A percentile compares a stretch with the other conserved stretches of the same genome.
Evolutionary conservation across 2,329 filamentous ascomycete genomes (phyloP).

Genomic region (Paraphaeosphaeria sporulosa): DNA sequence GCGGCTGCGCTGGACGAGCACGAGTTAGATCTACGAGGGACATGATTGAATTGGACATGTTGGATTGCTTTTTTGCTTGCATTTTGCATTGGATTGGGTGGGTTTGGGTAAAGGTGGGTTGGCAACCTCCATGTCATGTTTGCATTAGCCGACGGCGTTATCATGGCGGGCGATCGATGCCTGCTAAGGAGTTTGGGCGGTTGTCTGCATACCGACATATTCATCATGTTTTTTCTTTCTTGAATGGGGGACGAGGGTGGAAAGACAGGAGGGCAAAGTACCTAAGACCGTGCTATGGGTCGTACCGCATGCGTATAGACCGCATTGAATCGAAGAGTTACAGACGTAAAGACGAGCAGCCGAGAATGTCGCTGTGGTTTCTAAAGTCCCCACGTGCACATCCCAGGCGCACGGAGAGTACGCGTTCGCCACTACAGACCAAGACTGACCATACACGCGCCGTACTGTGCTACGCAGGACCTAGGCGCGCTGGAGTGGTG

Average conservation of each 20-base stretch:
- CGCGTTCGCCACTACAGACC: too few species aligned
- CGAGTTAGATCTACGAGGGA: neutral
- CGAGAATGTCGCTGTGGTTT: neutral
- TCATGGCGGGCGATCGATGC: neutral
- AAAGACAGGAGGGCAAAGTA: too few species aligned
- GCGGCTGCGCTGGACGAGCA: neutral
- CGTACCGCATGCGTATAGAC: neutral
- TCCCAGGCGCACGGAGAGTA: too few species aligned
- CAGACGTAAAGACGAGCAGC: too few species aligned
- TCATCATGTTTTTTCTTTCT: neutral
- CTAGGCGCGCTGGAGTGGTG: too few species aligned
- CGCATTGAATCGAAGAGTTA: too few species aligned
- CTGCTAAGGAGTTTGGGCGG: neutral
- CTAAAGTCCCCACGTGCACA: too few species aligned
- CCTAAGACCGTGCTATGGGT: too few species aligned
- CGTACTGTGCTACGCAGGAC: too few species aligned
- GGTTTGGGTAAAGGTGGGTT: neutral
- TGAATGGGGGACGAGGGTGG: neutral
- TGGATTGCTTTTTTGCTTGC: neutral
- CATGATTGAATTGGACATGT: neutral
- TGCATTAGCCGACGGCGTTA: constrained; percentile 10
- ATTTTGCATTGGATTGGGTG: constrained; percentile 1
- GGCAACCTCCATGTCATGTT: neutral
- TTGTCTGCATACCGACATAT: neutral
- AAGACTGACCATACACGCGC: too few species aligned